Evolutionary conservation across 352 stramenopile species (phyloP).

Genomic region (Phytopythium montanum): DNA sequence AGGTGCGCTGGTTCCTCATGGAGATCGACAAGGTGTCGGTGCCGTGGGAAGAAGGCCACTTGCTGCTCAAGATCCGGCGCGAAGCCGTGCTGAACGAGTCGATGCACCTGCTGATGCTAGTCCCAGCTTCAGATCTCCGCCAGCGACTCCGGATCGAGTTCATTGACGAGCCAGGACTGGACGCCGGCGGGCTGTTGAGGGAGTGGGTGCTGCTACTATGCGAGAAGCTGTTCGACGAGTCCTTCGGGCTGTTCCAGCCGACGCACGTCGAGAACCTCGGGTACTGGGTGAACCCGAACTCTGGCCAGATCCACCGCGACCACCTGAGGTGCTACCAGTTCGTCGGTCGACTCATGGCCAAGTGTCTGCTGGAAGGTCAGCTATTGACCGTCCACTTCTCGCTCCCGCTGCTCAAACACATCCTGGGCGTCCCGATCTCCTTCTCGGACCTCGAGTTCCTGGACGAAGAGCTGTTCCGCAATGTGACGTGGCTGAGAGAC

Average conservation of each 20-base stretch:
- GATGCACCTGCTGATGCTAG: constrained; percentile 81
- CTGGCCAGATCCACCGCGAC: constrained; percentile 55
- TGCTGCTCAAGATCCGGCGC: constrained; percentile 76
- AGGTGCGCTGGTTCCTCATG: constrained; percentile 77
- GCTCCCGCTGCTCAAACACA: constrained; percentile 77
- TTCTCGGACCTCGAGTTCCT: constrained; percentile 81
- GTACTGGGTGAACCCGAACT: constrained; percentile 85
- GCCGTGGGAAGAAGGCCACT: constrained; percentile 74
- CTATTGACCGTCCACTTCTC: constrained; percentile 74
- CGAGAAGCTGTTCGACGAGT: constrained; percentile 77
- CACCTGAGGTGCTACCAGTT: constrained; percentile 78
- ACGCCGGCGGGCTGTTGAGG: constrained; percentile 69
- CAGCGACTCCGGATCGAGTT: constrained; percentile 83
- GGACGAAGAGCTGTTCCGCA: constrained; percentile 72
- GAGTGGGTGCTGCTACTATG: constrained; percentile 80
- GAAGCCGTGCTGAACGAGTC: constrained; percentile 74
- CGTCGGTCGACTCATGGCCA: constrained; percentile 69
- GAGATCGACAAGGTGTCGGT: constrained; percentile 74
- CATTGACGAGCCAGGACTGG: constrained; percentile 72
- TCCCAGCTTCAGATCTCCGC: constrained; percentile 61
- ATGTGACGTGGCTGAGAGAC: constrained; percentile 58
- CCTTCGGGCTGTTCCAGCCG: constrained; percentile 65
- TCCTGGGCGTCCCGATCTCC: constrained; percentile 75
- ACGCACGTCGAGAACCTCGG: constrained; percentile 73
- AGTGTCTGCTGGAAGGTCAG: constrained; percentile 74